Base-by-base conservation (phyloP, 345 rosid species). In the Euphorbia peplus region DNA sequence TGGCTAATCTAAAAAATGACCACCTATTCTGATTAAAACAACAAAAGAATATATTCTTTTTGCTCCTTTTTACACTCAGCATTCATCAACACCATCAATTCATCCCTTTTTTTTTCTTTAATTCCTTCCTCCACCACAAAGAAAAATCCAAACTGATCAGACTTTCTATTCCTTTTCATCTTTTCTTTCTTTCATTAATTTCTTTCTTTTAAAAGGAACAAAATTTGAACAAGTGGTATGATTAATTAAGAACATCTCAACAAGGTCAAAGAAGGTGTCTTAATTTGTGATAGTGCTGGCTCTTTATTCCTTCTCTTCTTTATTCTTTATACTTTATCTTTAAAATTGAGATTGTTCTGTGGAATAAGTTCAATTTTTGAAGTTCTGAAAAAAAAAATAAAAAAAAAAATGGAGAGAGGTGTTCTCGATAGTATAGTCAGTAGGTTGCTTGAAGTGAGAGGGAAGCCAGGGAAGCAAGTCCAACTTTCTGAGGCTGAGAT, bases 381-480 rank as follows among this genome's bases (percentile, higher is more conserved):
- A 59, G 58, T n/a, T 42, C 32, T 57, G n/a, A 16, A 19, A 64
- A 52, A 21, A 32, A 16, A 44, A 56, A 70, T 57, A 16, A 16
- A 19, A 64, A 52, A 21, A 32, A 16, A 44, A 56, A 70, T 75
- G 74, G 71, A 75, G 8, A 35, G 16, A 22, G 50, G 18, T 30
- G 73, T 57, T 63, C 62, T 76, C n/a, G 70, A 76, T 72, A 54
- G 70, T 28, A 60, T 76, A 48, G 72, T 72, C 35, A 57, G 26
- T 22, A 55, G 63, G 62, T 56, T 76, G 63, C 76, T 76, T 63
- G 73, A 58, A 72, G 70, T 76, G 13, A 68, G 70, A 52, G 60
- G 75, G 14, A 71, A 67, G 48, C 79, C 79, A 21, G 76, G 80
- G 47, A 76, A 76, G 59, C 76, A 62, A 62, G 80, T 72, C 2